Evolutionary conservation across 2,329 filamentous ascomycete species (phyloP), one percentile per base, ranked within the genome.

Genomic region (Paraconiothyrium sp.): DNA sequence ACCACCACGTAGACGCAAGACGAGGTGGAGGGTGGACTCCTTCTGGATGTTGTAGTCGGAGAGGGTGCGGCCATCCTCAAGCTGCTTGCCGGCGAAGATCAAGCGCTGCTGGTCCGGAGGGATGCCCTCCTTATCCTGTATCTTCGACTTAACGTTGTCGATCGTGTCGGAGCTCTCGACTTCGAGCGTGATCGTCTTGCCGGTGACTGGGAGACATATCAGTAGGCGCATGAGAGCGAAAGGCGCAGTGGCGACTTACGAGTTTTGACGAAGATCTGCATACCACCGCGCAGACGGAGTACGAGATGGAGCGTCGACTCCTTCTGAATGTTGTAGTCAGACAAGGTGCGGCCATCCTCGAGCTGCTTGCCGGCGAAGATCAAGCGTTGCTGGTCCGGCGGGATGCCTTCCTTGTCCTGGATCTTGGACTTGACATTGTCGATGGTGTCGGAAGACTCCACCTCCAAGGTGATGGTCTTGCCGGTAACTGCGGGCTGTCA

Each of bases 331-430:
- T 97, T 97, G 88, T 97, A 97, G 78, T 97, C 93, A 70, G 88
- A 90, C 1, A 97, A 84, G 51, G 93, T 97, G 62, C 94, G 93
- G 65, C 94, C 94, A 73, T 98, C 94, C 81, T 98, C 94, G 4
- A 97, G 90, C 80, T 97, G 94, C 87, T 97, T 97, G 67, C 94
- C 94, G 48, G 94, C 94, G 73, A 97, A 98, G 80, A 97, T 97
- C 74, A 98, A 81, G 72, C 94, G 94, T 85, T 98, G 94, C 82
- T 98, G 94, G 79, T 97, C 94, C 7, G 94, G 94, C 48, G 94
- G 94, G 61, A 97, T 97, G 50, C 94, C 94, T 81, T 97, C 94
- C 88, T 97, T 97, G 78, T 97, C 94, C 81, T 97, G 94, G 49
- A 97, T 97, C 88, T 97, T 97, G 65, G 87, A 89, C 90, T 97